Evolutionary conservation across 2,329 filamentous ascomycete species (phyloP).

Genomic region (Paracoccidioides brasiliensis): DNA sequence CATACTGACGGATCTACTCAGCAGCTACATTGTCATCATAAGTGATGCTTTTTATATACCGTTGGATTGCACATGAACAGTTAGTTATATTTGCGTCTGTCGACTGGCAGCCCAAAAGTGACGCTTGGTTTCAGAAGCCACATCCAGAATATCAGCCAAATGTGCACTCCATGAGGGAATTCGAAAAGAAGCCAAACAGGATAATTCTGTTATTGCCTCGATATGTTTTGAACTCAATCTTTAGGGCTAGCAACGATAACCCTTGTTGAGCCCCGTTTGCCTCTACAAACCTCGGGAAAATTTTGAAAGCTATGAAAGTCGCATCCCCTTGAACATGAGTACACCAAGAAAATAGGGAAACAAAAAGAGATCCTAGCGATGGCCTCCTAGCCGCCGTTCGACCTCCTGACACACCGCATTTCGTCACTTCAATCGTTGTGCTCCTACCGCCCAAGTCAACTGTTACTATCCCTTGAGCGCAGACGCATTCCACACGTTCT

Average conservation of each 20-base stretch:
- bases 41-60: too few relatives aligned
- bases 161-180: not conserved
- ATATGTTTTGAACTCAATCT: not conserved
- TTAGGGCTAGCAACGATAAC: not conserved
- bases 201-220: not conserved
- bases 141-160: too few relatives aligned
- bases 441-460: constrained; percentile 47
- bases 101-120: too few relatives aligned
- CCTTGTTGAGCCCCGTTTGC: not conserved
- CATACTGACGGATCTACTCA: too few relatives aligned
- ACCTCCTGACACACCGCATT: constrained; percentile 44
- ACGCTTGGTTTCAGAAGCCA: too few relatives aligned
- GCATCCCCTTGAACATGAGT: not conserved
- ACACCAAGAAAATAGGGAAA: not conserved
- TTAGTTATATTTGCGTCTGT: too few relatives aligned
- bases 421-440: constrained; percentile 46
- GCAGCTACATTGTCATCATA: too few relatives aligned
- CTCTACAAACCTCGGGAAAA: not conserved
- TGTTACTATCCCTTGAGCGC: constrained; percentile 42
- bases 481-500: constrained; percentile 48
- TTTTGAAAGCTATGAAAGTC: not conserved
- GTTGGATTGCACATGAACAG: too few relatives aligned
- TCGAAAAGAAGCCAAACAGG: not conserved
- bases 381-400: constrained; percentile 19
- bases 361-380: not conserved